Evolutionary conservation across 805 yeast species (phyloP).

Genomic region (Hanseniaspora hatyaiensis): DNA sequence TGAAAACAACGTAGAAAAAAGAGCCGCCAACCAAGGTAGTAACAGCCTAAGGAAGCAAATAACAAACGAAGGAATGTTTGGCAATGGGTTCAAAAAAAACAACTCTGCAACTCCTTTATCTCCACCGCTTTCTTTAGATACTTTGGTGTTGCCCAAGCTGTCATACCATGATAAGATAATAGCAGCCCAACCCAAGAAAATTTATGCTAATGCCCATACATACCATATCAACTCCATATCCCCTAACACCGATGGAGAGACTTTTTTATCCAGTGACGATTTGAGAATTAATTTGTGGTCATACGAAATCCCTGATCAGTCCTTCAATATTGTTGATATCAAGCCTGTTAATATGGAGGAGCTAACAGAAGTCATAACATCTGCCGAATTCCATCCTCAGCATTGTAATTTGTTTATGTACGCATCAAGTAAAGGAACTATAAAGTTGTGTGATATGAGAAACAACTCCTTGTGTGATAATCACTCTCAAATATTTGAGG

Average conservation of each 20-base stretch:
- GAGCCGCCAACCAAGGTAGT: slow-evolving; percentile 21
- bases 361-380: slow-evolving; percentile 91
- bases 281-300: slow-evolving; percentile 93
- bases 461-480: slow-evolving; percentile 85
- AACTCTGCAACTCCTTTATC: slow-evolving; percentile 25
- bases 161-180: slow-evolving; percentile 91
- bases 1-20: slow-evolving; percentile 65
- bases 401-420: slow-evolving; percentile 91
- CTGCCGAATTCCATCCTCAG: slow-evolving; percentile 90
- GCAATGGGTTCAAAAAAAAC: slow-evolving; percentile 26
- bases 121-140: slow-evolving; percentile 18
- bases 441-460: slow-evolving; percentile 93
- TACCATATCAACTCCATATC: slow-evolving; percentile 95
- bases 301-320: slow-evolving; percentile 82
- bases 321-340: slow-evolving; percentile 93
- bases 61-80: slow-evolving; percentile 16
- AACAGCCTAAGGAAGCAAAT: slow-evolving; percentile 17
- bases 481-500: slow-evolving; percentile 81
- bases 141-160: slow-evolving; percentile 70
- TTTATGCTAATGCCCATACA: slow-evolving; percentile 93
- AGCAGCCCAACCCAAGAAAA: slow-evolving; percentile 85
- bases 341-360: slow-evolving; percentile 99
- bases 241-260: slow-evolving; percentile 90
- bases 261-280: slow-evolving; percentile 86
- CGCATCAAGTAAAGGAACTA: slow-evolving; percentile 88